Evolutionary conservation across 768 basidiomycete species (phyloP), one percentile per base, ranked within the genome.

Genomic region (Collybia nuda): DNA sequence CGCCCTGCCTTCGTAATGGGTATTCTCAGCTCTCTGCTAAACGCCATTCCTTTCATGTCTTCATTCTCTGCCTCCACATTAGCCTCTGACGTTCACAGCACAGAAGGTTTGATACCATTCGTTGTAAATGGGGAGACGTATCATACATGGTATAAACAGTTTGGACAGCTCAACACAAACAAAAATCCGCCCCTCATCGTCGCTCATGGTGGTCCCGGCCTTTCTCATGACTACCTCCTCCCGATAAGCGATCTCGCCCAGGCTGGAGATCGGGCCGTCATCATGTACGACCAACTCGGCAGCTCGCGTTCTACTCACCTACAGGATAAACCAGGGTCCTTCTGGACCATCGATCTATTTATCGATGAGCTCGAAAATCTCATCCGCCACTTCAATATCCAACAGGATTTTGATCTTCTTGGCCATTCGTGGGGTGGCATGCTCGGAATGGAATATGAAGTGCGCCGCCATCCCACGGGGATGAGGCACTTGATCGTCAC

Each of bases 391-490:
- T 65, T 84, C 17, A 69, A 64, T 0, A 71, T 82, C 51, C 38
- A 59, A 7, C 56, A 61, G 5, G 53, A 59, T n/a, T 83, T 73
- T 58, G 69, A 75, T 54, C 57, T 84, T 1, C 54, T 74, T 1
- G 83, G 83, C 0, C 82, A 84, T 42, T 81, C 78, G 4, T 82
- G 81, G 81, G 82, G 82, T 11, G 80, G 75, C 1, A 80, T 80
- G 65, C 66, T 84, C 7, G 79, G 66, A 0, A 54, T 65, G 5
- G 69, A 76, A 35, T 77, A 73, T 43, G 75, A 57, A 6, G 62
- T 69, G 32, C 56, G 64, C 14, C 63, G 66, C 11, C 65, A 72
- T n/a, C 77, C 77, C 2, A 19, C 45, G 0, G 75, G 75, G 0
- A 51, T 80, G 9, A 67, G 62, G 40, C 69, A 50, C 39, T 52